Evolutionary conservation across 352 stramenopile genomes (phyloP), one percentile per base, ranked within the genome.

Genomic region (Pilasporangium apinafurcum): DNA sequence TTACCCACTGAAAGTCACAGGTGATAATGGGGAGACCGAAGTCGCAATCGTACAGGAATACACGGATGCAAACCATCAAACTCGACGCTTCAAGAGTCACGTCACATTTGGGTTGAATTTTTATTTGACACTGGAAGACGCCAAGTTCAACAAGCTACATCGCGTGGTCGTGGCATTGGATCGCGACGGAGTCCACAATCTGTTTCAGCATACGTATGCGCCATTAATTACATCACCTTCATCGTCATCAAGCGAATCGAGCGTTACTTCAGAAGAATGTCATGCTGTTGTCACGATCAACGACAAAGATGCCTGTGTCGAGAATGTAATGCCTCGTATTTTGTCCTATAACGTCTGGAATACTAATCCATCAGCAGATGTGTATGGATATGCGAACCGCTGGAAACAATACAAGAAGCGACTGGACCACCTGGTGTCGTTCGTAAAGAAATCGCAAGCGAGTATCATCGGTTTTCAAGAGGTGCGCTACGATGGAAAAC

Each of bases 291-390:
- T 3, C 1, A 8, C 14, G 22, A 14, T n/a, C 8, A 17, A 7
- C 7, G 26, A 25, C 17, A 30, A 21, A 8, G 30, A 39, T n/a
- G 16, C 36, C 7, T 14, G 26, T 13, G 29, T 20, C 12, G 2
- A 26, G 5, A 29, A 10, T 10, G 33, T 40, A 4, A 32, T 33
- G 20, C 78, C 79, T 10, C 65, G 79, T 17, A 92, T 94, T 25
- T 52, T 92, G 26, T 84, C 82, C 33, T 95, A 88, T 64, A 95
- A 95, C 32, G 71, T 94, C 10, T 95, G 84, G 84, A 95, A 93
- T 59, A 93, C 82, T 9, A 95, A 94, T 41, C 84, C 84, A 4
- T 81, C 79, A 0, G 63, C 51, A 0, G 64, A 84, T 21, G 69
- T 89, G 21, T 86, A 88, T 43, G 80, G 75, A 31, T 42, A 53